Conservation (phyloP, 345 rosid genomes). For the Erodium maritimum region DNA sequence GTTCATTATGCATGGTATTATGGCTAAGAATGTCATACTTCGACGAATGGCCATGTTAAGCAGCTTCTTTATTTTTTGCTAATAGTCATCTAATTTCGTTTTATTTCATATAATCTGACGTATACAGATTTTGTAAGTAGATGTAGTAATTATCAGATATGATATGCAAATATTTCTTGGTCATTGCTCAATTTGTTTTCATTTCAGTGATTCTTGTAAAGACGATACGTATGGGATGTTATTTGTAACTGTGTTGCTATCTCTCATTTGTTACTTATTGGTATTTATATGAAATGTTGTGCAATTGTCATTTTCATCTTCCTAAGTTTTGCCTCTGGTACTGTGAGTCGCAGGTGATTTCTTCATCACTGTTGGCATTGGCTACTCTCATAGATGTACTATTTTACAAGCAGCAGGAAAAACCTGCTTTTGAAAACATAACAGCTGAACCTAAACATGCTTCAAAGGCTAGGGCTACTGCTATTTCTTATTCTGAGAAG, state of each 20-base stretch:
- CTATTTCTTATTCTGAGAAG: slow-evolving; percentile 66
- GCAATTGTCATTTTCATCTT: not conserved
- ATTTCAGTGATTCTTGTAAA: not conserved
- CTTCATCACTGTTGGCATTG: slow-evolving; percentile 77
- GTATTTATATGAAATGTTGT: not conserved
- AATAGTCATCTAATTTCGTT: not conserved
- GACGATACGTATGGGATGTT: not conserved
- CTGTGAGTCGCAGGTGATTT: slow-evolving; percentile 49
- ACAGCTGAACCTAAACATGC: slow-evolving; percentile 50
- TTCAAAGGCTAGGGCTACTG: slow-evolving; percentile 61
- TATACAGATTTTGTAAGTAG: not conserved
- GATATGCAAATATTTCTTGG: not conserved
- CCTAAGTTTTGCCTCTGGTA: slow-evolving; percentile 8
- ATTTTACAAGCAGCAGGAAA: slow-evolving; percentile 34
- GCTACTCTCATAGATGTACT: slow-evolving; percentile 78
- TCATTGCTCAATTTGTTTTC: too few species aligned
- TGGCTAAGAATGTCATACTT: too few species aligned
- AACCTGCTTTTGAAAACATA: slow-evolving; percentile 45
- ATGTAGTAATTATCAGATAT: not conserved
- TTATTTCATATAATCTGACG: too few species aligned
- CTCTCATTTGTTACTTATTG: not conserved
- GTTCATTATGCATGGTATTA: not conserved
- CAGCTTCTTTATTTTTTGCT: not conserved
- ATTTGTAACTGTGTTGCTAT: not conserved
- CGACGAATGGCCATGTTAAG: not conserved